phyloP scores from a whole-genome alignment of 1,284 basidiomycete genomes.

The Cystobasidiaceae sp. region DNA sequence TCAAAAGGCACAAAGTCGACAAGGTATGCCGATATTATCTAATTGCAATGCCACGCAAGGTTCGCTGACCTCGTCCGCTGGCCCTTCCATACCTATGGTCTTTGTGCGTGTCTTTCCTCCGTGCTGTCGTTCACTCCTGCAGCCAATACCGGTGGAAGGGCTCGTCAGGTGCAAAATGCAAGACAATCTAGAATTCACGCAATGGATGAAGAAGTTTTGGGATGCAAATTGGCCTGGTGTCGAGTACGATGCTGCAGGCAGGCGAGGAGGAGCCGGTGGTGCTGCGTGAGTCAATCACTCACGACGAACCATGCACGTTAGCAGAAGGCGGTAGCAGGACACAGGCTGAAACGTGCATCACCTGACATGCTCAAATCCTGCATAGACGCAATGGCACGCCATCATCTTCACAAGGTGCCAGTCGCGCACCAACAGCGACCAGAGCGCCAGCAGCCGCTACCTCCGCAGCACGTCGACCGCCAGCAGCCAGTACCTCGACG shows the following conservation, averaged over 20 bases:
- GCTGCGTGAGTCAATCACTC: not conserved
- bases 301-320: not conserved
- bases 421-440: slow-evolving; percentile 5
- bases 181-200: slow-evolving; percentile 97
- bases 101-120: not conserved
- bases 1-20: slow-evolving; percentile 84
- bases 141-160: slow-evolving; percentile 90
- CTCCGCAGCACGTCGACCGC: slow-evolving; percentile 9
- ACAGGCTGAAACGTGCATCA: too few relatives aligned
- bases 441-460: slow-evolving; percentile 7
- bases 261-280: slow-evolving; percentile 60
- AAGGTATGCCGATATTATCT: slow-evolving; percentile 58
- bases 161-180: slow-evolving; percentile 99
- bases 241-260: slow-evolving; percentile 77
- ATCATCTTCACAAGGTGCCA: slow-evolving; percentile 10
- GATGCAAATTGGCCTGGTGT: slow-evolving; percentile 84
- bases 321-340: too few relatives aligned
- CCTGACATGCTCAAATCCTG: not conserved
- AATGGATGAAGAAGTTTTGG: slow-evolving; percentile 97
- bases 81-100: not conserved
- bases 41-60: not conserved
- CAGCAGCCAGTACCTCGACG: slow-evolving; percentile 14
- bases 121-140: not conserved
- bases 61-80: too few relatives aligned
- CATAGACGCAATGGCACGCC: slow-evolving; percentile 20